Base-by-base conservation (phyloP, 345 rosid genomes). In the Clarkia xantiana region DNA sequence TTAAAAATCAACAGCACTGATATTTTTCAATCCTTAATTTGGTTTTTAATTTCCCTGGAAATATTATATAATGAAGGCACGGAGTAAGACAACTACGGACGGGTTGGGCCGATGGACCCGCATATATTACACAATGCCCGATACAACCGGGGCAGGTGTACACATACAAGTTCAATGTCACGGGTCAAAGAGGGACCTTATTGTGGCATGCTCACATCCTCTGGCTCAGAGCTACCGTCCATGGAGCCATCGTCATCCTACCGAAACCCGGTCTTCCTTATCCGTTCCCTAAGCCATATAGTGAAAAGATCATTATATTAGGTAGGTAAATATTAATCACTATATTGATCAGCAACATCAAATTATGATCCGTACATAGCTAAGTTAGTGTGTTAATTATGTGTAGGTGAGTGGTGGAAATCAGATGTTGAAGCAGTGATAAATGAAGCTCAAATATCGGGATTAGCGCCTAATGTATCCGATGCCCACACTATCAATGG, bases 401-500 rank as follows among this genome's bases (percentile, higher is more conserved):
- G 0, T 51, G 42, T 34, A 80, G 95, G 79, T 67, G 97, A 90
- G 53, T 90, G 97, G 97, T 90, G 97, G 97, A 86, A 82, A 67
- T 86, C 95, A 0, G 94, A 90, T 42, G 79, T 76, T 38, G 94
- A 90, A 71, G 70, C 66, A 14, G 84, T 90, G 55, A 57, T 81
- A 47, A 71, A 81, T 39, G 86, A 83, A 71, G 94, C 95, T 15
- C 2, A 44, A 38, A 81, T 67, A 47, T 81, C 91, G 42, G 95
- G 97, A 11, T 22, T 55, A 51, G 94, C 88, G 13, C 94, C 96
- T 0, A 86, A 90, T 62, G 84, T 82, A 40, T 86, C 95, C 2
- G 95, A 86, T 72, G 90, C 95, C 55, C 96, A 86, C 73, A 82
- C 80, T 56, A 90, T 90, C 51, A 90, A 86, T 39, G 95, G 94